These are phyloP conservation scores for Trichoderma afroharzianum DNA, from an alignment of 2,329 filamentous ascomycete species.

Conservation along the genomic window DNA sequence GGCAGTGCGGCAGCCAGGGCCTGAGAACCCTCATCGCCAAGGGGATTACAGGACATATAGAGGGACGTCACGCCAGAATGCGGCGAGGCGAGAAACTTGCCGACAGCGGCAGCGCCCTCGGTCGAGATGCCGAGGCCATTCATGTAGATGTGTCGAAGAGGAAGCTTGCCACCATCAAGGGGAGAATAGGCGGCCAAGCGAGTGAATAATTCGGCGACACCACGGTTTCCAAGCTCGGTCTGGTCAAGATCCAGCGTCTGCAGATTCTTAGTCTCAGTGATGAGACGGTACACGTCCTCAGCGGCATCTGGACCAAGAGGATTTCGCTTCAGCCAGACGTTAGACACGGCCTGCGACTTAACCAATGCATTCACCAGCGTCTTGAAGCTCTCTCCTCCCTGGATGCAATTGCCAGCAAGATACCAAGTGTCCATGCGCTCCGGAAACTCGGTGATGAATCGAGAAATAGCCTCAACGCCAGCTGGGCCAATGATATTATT, in stretches of 20 bases:
- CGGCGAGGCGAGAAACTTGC: constrained; percentile 31
- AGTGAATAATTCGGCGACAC: constrained; percentile 42
- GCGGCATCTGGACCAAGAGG: constrained; percentile 41
- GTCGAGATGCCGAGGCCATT: constrained; percentile 35
- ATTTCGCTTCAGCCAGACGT: constrained; percentile 54
- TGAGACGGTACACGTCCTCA: constrained; percentile 40
- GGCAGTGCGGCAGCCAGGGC: constrained; percentile 31
- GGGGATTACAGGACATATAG: constrained; percentile 38
- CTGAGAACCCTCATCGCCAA: constrained; percentile 32
- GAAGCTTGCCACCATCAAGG: constrained; percentile 27
- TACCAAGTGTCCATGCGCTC: constrained; percentile 53
- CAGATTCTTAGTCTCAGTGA: constrained; percentile 40
- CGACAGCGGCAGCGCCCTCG: constrained; percentile 30
- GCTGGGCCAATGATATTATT: constrained; percentile 52
- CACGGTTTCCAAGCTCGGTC: constrained; percentile 47
- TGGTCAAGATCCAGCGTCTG: constrained; percentile 52
- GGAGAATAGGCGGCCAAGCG: constrained; percentile 32
- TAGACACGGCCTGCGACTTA: constrained; percentile 41
- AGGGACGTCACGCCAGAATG: constrained; percentile 34
- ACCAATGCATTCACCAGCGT: constrained; percentile 44
- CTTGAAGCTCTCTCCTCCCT: constrained; percentile 38
- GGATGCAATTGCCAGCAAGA: constrained; percentile 51
- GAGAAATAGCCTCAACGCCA: constrained; percentile 43
- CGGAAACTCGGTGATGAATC: constrained; percentile 44
- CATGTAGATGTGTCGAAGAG: constrained; percentile 37